These are phyloP conservation scores for Leishmania mexicana DNA, from an alignment of 208 protist species.

Conservation along the genomic window DNA sequence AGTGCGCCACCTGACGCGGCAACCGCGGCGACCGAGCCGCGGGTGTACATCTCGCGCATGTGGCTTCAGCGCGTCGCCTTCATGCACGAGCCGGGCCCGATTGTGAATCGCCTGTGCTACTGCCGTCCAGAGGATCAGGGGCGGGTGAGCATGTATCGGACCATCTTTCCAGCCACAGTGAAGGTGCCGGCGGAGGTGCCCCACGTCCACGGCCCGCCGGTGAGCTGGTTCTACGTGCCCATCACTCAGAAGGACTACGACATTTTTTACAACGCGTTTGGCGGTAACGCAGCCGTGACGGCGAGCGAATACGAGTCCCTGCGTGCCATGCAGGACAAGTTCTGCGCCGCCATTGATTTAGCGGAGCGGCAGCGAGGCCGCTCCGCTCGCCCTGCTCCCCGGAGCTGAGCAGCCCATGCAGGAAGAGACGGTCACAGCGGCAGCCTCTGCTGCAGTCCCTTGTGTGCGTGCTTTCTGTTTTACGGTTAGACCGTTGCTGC, in stretches of 20 bases:
- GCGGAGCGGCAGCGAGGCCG: constrained; percentile 21
- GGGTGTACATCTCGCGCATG: constrained; percentile 77
- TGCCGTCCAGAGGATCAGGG: constrained; percentile 32
- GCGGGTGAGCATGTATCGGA: constrained; percentile 21
- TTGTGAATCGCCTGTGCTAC: constrained; percentile 84
- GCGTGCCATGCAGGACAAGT: constrained; percentile 30
- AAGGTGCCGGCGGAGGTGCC: constrained; percentile 35
- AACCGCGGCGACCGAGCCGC: not conserved
- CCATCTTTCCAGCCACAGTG: constrained; percentile 32
- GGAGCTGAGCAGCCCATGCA: not conserved
- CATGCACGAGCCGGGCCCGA: constrained; percentile 79
- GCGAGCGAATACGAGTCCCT: constrained; percentile 41
- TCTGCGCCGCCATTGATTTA: constrained; percentile 6
- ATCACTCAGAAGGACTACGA: constrained; percentile 56
- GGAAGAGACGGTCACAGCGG: not conserved
- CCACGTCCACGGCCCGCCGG: constrained; percentile 64
- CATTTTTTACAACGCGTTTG: constrained; percentile 67
- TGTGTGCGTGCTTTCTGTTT: constrained; percentile 4
- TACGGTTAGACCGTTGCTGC: not conserved
- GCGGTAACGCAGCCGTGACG: constrained; percentile 64
- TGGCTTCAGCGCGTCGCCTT: constrained; percentile 86
- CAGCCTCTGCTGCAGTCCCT: not conserved
- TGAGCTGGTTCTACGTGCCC: constrained; percentile 83
- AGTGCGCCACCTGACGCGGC: too few species aligned
- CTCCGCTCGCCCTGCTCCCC: not conserved